Conservation (phyloP, 139 green algal species). For the Closterium sp. region DNA sequence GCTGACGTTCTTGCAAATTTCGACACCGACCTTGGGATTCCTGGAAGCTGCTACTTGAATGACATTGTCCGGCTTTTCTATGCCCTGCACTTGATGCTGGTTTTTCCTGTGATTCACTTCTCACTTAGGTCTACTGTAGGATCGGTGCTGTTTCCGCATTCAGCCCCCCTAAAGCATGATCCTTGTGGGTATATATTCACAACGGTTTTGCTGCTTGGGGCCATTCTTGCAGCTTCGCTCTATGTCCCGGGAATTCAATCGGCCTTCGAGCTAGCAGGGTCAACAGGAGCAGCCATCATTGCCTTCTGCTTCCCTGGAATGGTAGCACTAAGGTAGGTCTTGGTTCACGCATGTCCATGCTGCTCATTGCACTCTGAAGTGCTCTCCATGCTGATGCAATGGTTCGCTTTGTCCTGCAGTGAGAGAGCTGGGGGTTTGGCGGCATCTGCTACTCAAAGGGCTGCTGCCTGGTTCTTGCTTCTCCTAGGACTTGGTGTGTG, state of each 20-base stretch:
- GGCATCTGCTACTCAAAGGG: background rate
- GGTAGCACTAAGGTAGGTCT: conserved; percentile 14
- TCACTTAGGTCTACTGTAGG: conserved; percentile 12
- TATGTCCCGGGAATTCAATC: conserved; percentile 30
- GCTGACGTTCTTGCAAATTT: conserved; percentile 41
- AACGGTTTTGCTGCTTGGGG: background rate
- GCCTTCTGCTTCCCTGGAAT: conserved; percentile 27
- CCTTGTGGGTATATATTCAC: background rate
- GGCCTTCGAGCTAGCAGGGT: conserved; percentile 12
- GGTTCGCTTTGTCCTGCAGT: background rate
- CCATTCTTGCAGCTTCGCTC: background rate
- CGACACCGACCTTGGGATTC: conserved; percentile 16
- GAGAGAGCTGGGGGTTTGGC: background rate
- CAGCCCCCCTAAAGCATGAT: background rate
- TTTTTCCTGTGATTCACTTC: conserved; percentile 49
- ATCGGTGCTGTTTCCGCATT: conserved; percentile 5
- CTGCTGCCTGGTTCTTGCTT: background rate
- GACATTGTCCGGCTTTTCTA: conserved; percentile 43
- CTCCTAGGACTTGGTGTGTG: background rate
- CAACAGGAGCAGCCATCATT: background rate
- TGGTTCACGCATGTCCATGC: background rate
- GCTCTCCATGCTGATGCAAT: background rate
- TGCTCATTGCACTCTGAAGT: background rate
- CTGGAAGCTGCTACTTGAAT: conserved; percentile 12
- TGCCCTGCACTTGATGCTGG: conserved; percentile 28